Conservation (phyloP, 345 rosid species). For the Sonneratia caseolaris region DNA sequence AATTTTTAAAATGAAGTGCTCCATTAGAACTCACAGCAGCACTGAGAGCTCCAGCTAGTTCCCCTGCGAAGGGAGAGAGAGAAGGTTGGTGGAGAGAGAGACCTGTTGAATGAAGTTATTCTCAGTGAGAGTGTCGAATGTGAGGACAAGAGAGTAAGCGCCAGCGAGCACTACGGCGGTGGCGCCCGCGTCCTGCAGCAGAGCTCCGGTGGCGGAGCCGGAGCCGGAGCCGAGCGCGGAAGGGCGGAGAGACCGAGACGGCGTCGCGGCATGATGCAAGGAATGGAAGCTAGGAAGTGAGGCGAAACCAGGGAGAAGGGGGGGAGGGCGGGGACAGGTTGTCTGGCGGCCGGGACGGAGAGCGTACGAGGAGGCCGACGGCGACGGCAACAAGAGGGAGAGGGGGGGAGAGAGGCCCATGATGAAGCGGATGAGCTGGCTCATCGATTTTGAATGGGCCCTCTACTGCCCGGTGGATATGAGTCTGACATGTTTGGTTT, state of each 20-base stretch:
- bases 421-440: not conserved
- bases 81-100: not conserved
- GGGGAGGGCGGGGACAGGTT: not conserved
- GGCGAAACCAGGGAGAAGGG: not conserved
- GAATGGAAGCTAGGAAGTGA: constrained; percentile 4
- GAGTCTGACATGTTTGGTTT: too few relatives aligned
- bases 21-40: not conserved
- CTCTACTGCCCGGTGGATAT: too few relatives aligned
- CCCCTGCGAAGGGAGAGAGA: not conserved
- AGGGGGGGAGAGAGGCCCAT: not conserved
- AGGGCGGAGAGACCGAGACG: constrained; percentile 2
- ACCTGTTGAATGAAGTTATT: constrained; percentile 64
- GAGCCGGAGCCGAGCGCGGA: constrained; percentile 5
- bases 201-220: constrained; percentile 11
- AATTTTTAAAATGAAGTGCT: not conserved
- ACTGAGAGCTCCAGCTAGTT: not conserved
- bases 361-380: not conserved
- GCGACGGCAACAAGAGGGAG: not conserved
- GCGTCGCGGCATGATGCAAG: not conserved
- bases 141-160: constrained; percentile 55
- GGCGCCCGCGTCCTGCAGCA: constrained; percentile 60
- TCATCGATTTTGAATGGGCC: too few relatives aligned
- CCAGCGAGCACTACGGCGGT: constrained; percentile 60
- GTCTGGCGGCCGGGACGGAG: not conserved
- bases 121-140: constrained; percentile 57